These are phyloP conservation scores for Gymnopilus junonius DNA, from an alignment of 768 basidiomycete species.

Conservation along the genomic window DNA sequence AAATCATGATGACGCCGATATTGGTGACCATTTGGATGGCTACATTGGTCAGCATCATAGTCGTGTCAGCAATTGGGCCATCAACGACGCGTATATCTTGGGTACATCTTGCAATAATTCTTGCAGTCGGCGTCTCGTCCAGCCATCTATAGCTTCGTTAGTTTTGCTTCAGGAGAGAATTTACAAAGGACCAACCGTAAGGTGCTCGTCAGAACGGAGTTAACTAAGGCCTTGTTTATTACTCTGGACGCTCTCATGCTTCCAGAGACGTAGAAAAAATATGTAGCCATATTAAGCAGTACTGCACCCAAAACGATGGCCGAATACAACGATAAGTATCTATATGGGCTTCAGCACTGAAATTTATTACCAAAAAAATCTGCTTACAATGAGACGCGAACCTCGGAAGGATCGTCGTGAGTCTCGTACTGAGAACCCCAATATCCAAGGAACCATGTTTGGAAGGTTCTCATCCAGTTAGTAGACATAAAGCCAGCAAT, in stretches of 20 bases:
- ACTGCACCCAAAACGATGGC: too few species aligned
- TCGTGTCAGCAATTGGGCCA: constrained; percentile 32
- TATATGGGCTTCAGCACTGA: too few species aligned
- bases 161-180: constrained; percentile 15
- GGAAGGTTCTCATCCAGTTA: constrained; percentile 29
- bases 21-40: constrained; percentile 40
- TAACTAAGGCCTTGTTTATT: constrained; percentile 11
- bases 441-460: constrained; percentile 48
- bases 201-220: constrained; percentile 20
- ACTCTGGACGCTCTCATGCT: constrained; percentile 8
- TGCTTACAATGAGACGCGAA: too few species aligned
- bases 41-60: constrained; percentile 33
- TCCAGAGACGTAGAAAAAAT: constrained; percentile 5
- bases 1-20: constrained; percentile 43
- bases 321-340: too few species aligned
- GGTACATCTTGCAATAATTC: constrained; percentile 21
- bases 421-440: constrained; percentile 48
- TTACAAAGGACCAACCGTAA: constrained; percentile 1
- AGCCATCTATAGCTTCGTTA: constrained; percentile 30
- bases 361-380: too few species aligned
- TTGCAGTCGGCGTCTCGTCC: constrained; percentile 22
- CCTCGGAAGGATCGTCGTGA: constrained; percentile 30
- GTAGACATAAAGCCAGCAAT: constrained; percentile 17
- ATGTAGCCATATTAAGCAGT: too few species aligned
- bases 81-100: constrained; percentile 51